Evolutionary conservation across 495 filamentous ascomycete species (phyloP), one percentile per base, ranked within the genome.

Genomic region (Aspergillus bertholletiae): DNA sequence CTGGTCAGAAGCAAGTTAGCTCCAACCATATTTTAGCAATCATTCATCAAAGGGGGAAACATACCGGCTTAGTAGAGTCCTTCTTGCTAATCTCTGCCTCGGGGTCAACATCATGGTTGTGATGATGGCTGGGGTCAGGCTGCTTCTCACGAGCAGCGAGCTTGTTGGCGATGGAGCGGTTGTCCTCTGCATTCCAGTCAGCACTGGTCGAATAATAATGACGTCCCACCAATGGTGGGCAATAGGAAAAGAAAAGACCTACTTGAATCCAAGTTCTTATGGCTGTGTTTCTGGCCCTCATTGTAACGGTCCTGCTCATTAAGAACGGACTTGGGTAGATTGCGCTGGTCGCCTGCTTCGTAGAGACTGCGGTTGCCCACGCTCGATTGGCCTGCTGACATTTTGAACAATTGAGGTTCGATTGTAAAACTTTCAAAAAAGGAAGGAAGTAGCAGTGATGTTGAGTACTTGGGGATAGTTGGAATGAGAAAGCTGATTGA

Each of bases 121-220:
- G 67, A 53, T 71, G 65, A 50, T 69, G 59, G 8, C 53, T 54
- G 47, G 65, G 34, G 24, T 73, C 59, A 21, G 44, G 23, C 61
- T 74, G 81, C 65, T 57, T 74, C 68, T 40, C 53, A 60, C 88
- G 85, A 9, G 83, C 79, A 7, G 76, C 87, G 24, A 90, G 77
- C 63, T 83, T 86, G 77, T 92, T 90, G 57, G 85, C 86, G 59
- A 95, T 92, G 26, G 87, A 81, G 59, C 90, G 80, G 62, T 89
- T 71, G 63, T 93, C 89, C 80, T 95, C 86, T 91, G 51, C 7
- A 47, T 11, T 37, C 18, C 12, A 12, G 54, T 61, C 55, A 57
- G 55, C 24, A 28, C 37, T 18, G 17, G 15, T 7, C 48, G 5
- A 0, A 17, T 44, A 12, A 5, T 37, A 27, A 22, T 8, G n/a